Conservation (phyloP, 2,329 filamentous ascomycete species). For the Diaporthe aspalathi region DNA sequence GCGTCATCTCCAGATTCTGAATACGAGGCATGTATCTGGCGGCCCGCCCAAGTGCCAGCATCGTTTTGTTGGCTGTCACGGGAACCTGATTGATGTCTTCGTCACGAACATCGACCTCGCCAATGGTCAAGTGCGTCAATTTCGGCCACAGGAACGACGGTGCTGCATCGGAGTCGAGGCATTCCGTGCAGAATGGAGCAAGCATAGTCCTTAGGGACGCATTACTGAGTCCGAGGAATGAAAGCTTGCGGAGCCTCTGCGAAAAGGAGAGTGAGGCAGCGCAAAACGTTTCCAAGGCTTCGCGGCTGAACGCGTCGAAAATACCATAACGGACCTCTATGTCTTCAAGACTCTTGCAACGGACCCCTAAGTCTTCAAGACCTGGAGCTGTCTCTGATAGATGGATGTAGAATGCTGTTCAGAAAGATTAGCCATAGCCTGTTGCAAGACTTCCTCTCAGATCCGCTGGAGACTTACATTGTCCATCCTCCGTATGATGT, state of each 20-base stretch:
- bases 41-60: neutral
- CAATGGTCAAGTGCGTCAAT: fast-evolving
- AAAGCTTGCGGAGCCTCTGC: neutral
- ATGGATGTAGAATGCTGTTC: neutral
- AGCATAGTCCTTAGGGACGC: too few relatives aligned
- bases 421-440: neutral
- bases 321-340: too few relatives aligned
- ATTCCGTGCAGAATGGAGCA: neutral
- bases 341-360: too few relatives aligned
- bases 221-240: too few relatives aligned
- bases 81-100: too few relatives aligned
- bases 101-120: fast-evolving
- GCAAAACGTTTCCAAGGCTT: neutral
- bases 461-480: neutral
- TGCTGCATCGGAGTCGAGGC: neutral
- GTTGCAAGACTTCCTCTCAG: neutral
- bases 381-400: neutral
- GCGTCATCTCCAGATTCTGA: neutral
- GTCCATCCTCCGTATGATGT: too few relatives aligned
- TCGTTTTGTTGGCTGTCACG: neutral
- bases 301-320: too few relatives aligned
- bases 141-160: neutral
- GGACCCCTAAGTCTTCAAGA: neutral
- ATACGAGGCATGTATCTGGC: neutral
- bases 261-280: neutral